Base-by-base conservation (phyloP, 768 basidiomycete species). In the Daedaleopsis sinensis region DNA sequence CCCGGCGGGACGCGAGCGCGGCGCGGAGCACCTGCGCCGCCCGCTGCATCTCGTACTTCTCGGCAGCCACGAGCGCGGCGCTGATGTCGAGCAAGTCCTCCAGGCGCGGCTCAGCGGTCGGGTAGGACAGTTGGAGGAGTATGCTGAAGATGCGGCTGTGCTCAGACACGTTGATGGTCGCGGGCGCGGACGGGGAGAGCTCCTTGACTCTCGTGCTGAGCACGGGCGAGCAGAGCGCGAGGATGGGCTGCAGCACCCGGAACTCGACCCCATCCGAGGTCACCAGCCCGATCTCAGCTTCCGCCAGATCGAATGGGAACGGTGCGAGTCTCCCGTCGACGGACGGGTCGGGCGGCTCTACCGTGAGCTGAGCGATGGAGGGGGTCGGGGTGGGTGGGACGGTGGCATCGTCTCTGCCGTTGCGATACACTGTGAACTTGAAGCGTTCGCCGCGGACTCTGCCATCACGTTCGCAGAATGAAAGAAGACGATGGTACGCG, bases 201-300 rank as follows among this genome's bases (percentile, higher is more conserved):
- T 47, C 43, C 27, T 53, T 54, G 18, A 44, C 32, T 24, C 23
- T n/a, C 2, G 42, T 57, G 37, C 67, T 61, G 55, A 77, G 78
- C 61, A 73, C 66, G 0, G 76, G 70, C 9, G 78, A 78, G 0
- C 74, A 67, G 13, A 76, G 67, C 19, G 67, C 65, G 27, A 78
- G 73, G 52, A 78, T 70, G 7, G 65, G 58, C 19, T 66, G 76
- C 64, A 75, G 73, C 7, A 74, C 58, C 12, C 63, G 69, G 53
- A 76, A 85, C 55, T 75, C 69, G 63, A 78, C 74, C 38, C 73
- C 69, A 66, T 86, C 86, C 52, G 82, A 81, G 5, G 83, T 53
- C 38, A 37, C 52, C n/a, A 53, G 35, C 13, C 8, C 37, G 37
- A 53, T 19, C n/a, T 53, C 52, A 15, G 52, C 52, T 18, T 39